These are phyloP conservation scores for Trichoderma reesei DNA, from an alignment of 495 filamentous ascomycete species.

Conservation along the genomic window DNA sequence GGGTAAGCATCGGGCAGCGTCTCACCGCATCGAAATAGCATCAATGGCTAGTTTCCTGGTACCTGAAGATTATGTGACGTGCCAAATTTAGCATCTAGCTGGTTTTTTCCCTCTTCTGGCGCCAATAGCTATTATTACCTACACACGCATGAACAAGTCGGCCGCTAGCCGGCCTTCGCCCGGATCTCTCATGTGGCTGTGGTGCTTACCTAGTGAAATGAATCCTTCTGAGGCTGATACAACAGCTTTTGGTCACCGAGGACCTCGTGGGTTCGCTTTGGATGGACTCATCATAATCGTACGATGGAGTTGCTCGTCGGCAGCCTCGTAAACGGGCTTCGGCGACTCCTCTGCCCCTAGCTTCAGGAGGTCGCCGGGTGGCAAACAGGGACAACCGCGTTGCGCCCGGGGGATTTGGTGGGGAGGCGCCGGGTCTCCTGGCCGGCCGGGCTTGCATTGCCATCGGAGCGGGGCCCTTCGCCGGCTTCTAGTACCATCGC, in stretches of 20 bases:
- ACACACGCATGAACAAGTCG: neutral
- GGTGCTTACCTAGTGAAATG: neutral
- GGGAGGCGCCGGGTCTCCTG: neutral
- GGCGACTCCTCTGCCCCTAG: too few relatives aligned
- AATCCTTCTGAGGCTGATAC: neutral
- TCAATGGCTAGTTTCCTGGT: too few relatives aligned
- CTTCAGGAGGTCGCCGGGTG: too few relatives aligned
- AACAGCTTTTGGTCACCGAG: neutral
- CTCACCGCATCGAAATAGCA: neutral
- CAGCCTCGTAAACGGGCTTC: too few relatives aligned
- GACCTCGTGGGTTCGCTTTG: neutral
- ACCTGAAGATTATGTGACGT: too few relatives aligned
- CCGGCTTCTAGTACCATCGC: too few relatives aligned
- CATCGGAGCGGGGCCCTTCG: neutral
- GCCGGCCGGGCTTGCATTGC: neutral
- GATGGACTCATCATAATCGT: neutral
- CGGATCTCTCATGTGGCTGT: neutral
- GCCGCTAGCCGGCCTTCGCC: neutral
- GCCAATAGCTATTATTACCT: neutral
- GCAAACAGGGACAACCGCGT: conserved; percentile 1
- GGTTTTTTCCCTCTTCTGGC: neutral
- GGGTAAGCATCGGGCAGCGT: neutral
- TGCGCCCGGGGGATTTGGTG: neutral
- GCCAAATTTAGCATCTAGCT: neutral
- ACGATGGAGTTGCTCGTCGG: neutral